phyloP scores from a whole-genome alignment of 164 flowering plant genomes.

The Piper betle region DNA sequence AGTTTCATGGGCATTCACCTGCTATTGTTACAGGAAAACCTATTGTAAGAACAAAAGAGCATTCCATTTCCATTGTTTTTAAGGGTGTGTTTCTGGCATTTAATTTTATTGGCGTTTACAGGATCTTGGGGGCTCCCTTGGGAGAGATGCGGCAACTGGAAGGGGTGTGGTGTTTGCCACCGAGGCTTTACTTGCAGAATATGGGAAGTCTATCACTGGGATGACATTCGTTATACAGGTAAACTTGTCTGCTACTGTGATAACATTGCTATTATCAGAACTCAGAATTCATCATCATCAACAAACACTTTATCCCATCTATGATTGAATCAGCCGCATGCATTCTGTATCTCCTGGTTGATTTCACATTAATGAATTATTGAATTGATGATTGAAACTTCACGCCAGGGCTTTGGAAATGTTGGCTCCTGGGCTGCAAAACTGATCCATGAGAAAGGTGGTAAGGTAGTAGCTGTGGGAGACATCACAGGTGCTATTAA shows the following conservation, averaged over 20 bases:
- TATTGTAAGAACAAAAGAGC: slow-evolving; percentile 28
- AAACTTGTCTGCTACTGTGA: neutral
- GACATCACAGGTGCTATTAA: slow-evolving; percentile 60
- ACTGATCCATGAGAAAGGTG: slow-evolving; percentile 63
- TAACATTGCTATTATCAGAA: neutral
- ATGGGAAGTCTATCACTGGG: slow-evolving; percentile 48
- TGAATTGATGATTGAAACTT: neutral
- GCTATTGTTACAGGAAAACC: slow-evolving; percentile 85
- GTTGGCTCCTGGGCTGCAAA: slow-evolving; percentile 80
- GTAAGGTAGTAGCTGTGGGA: slow-evolving; percentile 60
- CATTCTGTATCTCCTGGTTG: too few relatives aligned
- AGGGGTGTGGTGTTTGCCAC: slow-evolving; percentile 74
- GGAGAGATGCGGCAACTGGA: slow-evolving; percentile 87
- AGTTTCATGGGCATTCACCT: slow-evolving; percentile 78
- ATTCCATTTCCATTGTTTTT: neutral
- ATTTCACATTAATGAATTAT: neutral
- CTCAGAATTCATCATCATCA: too few relatives aligned
- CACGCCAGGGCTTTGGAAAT: slow-evolving; percentile 63
- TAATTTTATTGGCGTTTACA: slow-evolving; percentile 12
- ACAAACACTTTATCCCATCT: too few relatives aligned
- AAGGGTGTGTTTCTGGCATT: neutral
- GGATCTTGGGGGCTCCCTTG: slow-evolving; percentile 88
- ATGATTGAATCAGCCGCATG: too few relatives aligned
- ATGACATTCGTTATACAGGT: slow-evolving; percentile 30
- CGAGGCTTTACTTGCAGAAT: slow-evolving; percentile 63